These are phyloP conservation scores for Pythium angustatum DNA, from an alignment of 352 stramenopile species.

Conservation along the genomic window DNA sequence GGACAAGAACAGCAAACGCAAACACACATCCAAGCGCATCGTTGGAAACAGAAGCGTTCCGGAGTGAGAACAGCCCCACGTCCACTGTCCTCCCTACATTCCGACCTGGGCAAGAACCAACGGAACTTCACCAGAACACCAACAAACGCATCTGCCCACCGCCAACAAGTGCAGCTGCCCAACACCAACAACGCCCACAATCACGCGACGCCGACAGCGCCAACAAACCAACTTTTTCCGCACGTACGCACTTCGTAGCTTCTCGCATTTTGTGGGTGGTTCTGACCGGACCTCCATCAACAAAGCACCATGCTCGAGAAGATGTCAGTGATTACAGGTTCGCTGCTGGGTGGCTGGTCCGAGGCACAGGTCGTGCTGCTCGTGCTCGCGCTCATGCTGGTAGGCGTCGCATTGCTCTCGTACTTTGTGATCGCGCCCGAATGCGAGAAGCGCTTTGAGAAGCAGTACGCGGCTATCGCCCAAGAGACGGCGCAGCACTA, in stretches of 20 bases:
- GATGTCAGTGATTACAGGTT: slow-evolving; percentile 15
- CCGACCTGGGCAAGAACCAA: background rate
- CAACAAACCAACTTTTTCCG: slow-evolving; percentile 1
- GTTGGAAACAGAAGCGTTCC: background rate
- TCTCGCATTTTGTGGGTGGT: too few relatives aligned
- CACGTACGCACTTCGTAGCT: too few relatives aligned
- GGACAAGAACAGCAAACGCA: too few relatives aligned
- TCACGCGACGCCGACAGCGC: background rate
- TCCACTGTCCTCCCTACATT: background rate
- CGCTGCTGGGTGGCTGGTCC: slow-evolving; percentile 33
- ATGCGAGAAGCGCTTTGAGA: slow-evolving; percentile 70
- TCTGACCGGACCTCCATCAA: too few relatives aligned
- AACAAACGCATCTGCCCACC: background rate
- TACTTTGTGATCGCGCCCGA: slow-evolving; percentile 81
- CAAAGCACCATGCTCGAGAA: slow-evolving; percentile 27
- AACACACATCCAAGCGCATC: background rate
- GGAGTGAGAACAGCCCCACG: background rate
- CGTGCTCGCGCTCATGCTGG: slow-evolving; percentile 50
- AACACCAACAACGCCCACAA: slow-evolving; percentile 3
- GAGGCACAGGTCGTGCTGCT: slow-evolving; percentile 60
- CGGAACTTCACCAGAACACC: background rate
- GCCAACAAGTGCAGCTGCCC: background rate
- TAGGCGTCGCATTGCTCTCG: slow-evolving; percentile 64
- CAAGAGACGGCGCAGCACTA: slow-evolving; percentile 33
- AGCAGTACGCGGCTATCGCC: slow-evolving; percentile 48